Conservation (phyloP, 805 yeast genomes). For the Wickerhamiella cacticola region DNA sequence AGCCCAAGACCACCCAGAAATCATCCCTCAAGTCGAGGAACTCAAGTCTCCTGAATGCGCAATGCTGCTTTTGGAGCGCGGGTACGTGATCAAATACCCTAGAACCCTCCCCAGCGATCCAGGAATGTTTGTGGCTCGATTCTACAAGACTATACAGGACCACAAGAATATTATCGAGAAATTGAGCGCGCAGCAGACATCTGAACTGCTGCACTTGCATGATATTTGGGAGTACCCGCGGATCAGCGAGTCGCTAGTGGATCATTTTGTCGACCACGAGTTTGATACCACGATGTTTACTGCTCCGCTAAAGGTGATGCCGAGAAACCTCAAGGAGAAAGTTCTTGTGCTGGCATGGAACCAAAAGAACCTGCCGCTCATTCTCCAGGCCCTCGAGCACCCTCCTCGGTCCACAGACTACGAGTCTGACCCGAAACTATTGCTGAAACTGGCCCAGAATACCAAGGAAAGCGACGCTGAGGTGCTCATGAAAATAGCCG, state of each 20-base stretch:
- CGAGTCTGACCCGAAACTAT: constrained; percentile 5
- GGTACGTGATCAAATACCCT: neutral
- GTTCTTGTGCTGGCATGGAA: constrained; percentile 2
- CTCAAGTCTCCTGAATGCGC: neutral
- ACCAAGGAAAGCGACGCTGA: constrained; percentile 3
- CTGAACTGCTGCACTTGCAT: neutral
- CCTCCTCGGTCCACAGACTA: neutral
- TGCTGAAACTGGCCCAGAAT: neutral
- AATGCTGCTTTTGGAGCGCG: neutral
- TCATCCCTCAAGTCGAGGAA: neutral
- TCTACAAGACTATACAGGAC: neutral
- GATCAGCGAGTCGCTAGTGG: neutral
- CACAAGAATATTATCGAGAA: neutral
- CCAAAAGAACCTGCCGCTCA: neutral
- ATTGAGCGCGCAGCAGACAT: neutral
- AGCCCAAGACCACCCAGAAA: neutral
- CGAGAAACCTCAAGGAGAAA: neutral
- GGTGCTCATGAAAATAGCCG: neutral
- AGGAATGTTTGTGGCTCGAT: neutral
- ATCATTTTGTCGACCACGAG: neutral
- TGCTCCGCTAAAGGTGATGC: neutral
- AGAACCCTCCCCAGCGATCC: neutral
- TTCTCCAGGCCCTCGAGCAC: neutral
- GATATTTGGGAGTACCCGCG: constrained; percentile 6
- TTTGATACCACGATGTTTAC: neutral